phyloP scores from a whole-genome alignment of 495 filamentous ascomycete genomes.

The Aspergillus heteromorphus region DNA sequence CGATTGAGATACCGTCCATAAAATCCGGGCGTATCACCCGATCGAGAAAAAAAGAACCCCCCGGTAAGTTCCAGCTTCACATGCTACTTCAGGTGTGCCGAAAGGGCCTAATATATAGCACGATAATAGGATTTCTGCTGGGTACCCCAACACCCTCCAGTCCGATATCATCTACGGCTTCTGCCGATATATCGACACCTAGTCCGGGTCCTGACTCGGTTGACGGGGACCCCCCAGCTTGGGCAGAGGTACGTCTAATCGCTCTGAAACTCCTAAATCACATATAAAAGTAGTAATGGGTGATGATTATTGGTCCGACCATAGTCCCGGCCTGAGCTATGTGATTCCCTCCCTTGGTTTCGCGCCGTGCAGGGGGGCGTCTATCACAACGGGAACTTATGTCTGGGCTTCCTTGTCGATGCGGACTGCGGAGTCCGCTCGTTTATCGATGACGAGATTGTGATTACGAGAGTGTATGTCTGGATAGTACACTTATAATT shows the following conservation, averaged over 20 bases:
- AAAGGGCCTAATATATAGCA: no score
- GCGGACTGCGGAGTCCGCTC: constrained; percentile 49
- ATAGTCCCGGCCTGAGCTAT: constrained; percentile 53
- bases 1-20: no score
- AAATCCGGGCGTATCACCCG: no score
- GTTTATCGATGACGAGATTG: constrained; percentile 56
- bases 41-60: no score
- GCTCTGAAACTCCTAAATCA: neutral
- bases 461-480: constrained; percentile 63
- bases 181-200: no score
- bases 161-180: no score
- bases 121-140: no score
- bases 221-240: constrained; percentile 45
- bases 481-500: neutral
- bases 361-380: constrained; percentile 55
- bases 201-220: constrained; percentile 11
- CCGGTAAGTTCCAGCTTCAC: no score
- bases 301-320: no score
- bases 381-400: constrained; percentile 43
- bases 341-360: constrained; percentile 65
- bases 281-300: neutral
- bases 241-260: constrained; percentile 45
- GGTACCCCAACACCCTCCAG: no score
- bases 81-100: no score
- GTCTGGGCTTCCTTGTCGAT: constrained; percentile 59